Base-by-base conservation (phyloP, 2,329 filamentous ascomycete genomes). In the Elsinoe necatrix region DNA sequence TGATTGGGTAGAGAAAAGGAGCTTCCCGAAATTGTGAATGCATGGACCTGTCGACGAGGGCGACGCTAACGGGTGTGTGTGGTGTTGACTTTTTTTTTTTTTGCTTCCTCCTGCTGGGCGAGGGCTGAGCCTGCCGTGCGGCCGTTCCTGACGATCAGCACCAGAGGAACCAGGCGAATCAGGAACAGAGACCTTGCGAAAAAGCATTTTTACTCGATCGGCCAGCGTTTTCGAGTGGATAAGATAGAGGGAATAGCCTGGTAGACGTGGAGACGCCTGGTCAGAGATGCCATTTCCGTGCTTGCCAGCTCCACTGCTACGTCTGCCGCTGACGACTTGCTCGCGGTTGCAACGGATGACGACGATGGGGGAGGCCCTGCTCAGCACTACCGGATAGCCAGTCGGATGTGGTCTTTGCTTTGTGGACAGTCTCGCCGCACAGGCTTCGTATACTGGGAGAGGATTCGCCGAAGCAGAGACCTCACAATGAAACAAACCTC, bases 71-170 rank as follows among this genome's bases (percentile, higher is more conserved):
- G 48, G 48, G 29, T 16, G 31, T 37, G 29, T 16, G 31, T 37
- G 48, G 48, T 52, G 48, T 52, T 52, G 48, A 52, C 29, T 52
- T 37, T 52, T 45, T 51, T 51, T 51, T 51, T 51, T 25, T 52
- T 34, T 27, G 14, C 2, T 7, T 20, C 29, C 27, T 23, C 29
- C 11, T 35, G 16, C 18, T 29, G n/a, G 29, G 31, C 25, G 16
- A 37, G 14, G 31, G 48, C 25, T 37, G 31, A 52, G 48, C 25
- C 27, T 52, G 48, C 31, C 48, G 48, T 27, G 48, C 18, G 48
- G 48, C 48, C 48, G 48, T 52, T 52, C 48, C 48, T 52, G 48
- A 52, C 27, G 48, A 52, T 52, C 48, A 52, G 31, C 48, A 52
- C 48, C 37, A 52, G 48, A 29, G 29, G 48, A 37, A 52, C 48